Evolutionary conservation across 116 monocot species (phyloP).

Genomic region (Cymodocea nodosa): DNA sequence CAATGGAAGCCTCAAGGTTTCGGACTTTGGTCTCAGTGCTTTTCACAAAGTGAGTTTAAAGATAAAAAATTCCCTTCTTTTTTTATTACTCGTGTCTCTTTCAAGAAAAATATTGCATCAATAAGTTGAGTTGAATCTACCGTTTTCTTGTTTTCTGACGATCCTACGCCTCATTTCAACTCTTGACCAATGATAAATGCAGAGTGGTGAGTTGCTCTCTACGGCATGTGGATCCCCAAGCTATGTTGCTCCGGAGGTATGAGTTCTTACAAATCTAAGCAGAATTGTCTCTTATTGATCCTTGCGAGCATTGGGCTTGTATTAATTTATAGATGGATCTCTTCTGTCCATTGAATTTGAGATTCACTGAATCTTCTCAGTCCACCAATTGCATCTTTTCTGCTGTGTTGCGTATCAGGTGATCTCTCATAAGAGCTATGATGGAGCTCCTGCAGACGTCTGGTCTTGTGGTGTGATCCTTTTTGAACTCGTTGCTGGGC

Average conservation of each 20-base stretch:
- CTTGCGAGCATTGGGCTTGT: too few relatives aligned
- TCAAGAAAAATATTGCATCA: too few relatives aligned
- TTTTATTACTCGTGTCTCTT: too few relatives aligned
- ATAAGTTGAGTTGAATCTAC: too few relatives aligned
- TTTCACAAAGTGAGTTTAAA: conserved; percentile 13
- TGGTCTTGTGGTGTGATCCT: conserved; percentile 83
- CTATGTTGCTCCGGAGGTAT: conserved; percentile 76
- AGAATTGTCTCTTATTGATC: too few relatives aligned
- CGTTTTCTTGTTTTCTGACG: too few relatives aligned
- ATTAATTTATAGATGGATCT: too few relatives aligned
- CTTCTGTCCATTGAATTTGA: too few relatives aligned
- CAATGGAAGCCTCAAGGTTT: conserved; percentile 49
- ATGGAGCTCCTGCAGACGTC: conserved; percentile 45
- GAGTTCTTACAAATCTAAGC: background rate
- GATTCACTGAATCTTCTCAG: background rate
- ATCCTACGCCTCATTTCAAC: background rate
- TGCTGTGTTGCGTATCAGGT: conserved; percentile 23
- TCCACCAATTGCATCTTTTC: background rate
- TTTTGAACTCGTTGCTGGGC: conserved; percentile 54
- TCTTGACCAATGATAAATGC: background rate
- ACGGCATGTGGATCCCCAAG: conserved; percentile 69
- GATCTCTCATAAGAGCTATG: conserved; percentile 39
- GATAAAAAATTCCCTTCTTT: background rate
- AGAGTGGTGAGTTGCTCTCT: conserved; percentile 35
- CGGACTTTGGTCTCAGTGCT: conserved; percentile 65